Evolutionary conservation across 73 alveolate genomes (phyloP), one percentile per base, ranked within the genome.

Genomic region (Tetrahymena borealis): DNA sequence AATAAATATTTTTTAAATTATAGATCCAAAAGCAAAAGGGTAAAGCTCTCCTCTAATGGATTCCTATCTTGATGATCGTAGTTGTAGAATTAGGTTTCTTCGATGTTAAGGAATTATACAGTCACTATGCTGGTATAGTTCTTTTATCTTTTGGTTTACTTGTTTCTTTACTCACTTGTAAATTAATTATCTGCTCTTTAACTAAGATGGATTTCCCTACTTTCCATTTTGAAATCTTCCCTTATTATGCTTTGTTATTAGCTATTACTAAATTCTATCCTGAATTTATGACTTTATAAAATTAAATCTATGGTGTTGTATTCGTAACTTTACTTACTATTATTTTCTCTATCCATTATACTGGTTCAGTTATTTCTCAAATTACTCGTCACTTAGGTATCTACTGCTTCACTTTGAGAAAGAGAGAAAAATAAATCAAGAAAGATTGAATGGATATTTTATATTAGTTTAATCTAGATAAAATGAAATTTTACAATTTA

Each of bases 141-240:
- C 31, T 60, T 15, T 60, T 60, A 15, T 60, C 85, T 3, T 60
- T 60, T n/a, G 85, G 85, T 10, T 60, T 60, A 60, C 85, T 60
- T 60, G 85, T 60, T n/a, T 60, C 85, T 60, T 60, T 60, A 28
- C 36, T 60, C 35, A 60, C 85, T 35, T 60, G 85, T 35, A 60
- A 60, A 18, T 60, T 60, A n/a, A 60, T 60, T 35, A 60, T 60
- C 38, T 60, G 85, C 13, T 60, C 85, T n/a, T 20, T 60, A 20
- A 60, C 85, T 60, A 60, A 60, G 85, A 60, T 60, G 85, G 85
- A 60, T n/a, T 60, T 60, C 85, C 85, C 85, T 60, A 60, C 85
- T 18, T 60, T 60, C 85, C 85, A 60, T 60, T 32, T 60, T 60
- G 85, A 60, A 60, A 60, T 60, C 28, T 35, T 60, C 35, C 85